Percentiles rank a stretch among this genome's conserved stretches.
Evolutionary conservation across 306 rosid species (phyloP).

Genomic region (Cicer judaicum): DNA sequence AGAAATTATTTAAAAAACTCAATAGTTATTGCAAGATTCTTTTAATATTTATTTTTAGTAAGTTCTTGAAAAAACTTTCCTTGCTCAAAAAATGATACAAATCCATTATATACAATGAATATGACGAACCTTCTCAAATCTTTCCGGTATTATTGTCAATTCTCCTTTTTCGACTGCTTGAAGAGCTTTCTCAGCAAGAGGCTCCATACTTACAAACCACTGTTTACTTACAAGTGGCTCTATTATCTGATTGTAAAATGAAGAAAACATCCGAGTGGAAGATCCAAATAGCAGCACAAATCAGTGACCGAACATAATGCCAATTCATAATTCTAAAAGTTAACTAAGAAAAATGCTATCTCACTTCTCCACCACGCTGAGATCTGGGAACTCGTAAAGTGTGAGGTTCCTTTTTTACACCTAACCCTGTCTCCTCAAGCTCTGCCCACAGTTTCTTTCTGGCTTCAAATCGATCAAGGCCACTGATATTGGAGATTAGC

Average conservation of each 20-base stretch:
- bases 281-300: conserved; percentile 15
- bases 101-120: too few species aligned
- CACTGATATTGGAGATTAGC: conserved; percentile 56
- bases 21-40: too few species aligned
- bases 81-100: too few species aligned
- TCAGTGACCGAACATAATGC: conserved; percentile 21
- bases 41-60: too few species aligned
- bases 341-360: conserved; percentile 35
- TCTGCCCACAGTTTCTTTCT: conserved; percentile 93
- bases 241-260: conserved; percentile 67
- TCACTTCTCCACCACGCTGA: conserved; percentile 99
- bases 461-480: conserved; percentile 96
- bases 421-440: conserved; percentile 87
- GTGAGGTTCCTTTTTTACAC: conserved; percentile 88
- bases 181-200: conserved; percentile 90
- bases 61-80: too few species aligned
- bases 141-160: conserved; percentile 82
- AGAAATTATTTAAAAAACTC: too few species aligned
- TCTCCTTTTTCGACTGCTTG: conserved; percentile 83
- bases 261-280: conserved; percentile 27
- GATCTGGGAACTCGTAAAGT: conserved; percentile 94
- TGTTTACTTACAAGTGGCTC: conserved; percentile 97
- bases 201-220: conserved; percentile 98
- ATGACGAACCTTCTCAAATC: conserved; percentile 83
- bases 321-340: conserved; percentile 35